Evolutionary conservation across 192 early-diverging fungal genomes (phyloP).

Genomic region (Allomyces arbusculus): DNA sequence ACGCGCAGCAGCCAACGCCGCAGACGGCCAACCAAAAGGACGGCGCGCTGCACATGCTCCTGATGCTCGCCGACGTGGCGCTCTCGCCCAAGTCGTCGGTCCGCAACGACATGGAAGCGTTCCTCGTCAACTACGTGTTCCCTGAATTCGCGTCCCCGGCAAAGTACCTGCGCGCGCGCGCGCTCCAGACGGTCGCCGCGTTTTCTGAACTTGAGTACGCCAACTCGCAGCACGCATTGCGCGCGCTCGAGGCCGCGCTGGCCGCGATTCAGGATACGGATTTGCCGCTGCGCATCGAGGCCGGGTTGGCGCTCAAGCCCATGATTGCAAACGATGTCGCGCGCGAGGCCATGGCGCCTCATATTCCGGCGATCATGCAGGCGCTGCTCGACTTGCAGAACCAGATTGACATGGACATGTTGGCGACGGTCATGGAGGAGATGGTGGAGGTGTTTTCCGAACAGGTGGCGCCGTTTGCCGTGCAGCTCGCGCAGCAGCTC

Average conservation of each 20-base stretch:
- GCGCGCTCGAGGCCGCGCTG: conserved; percentile 17
- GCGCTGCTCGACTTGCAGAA: conserved; percentile 68
- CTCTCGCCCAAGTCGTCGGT: conserved; percentile 55
- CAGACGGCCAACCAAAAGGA: conserved; percentile 66
- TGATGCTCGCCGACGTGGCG: conserved; percentile 42
- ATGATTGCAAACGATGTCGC: conserved; percentile 57
- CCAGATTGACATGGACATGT: conserved; percentile 80
- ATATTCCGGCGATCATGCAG: conserved; percentile 73
- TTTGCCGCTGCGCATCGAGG: conserved; percentile 72
- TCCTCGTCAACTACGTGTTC: conserved; percentile 68
- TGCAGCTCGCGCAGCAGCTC: conserved; percentile 68
- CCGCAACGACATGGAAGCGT: conserved; percentile 52
- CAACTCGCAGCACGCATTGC: conserved; percentile 26
- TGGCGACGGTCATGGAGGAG: conserved; percentile 68
- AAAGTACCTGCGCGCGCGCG: conserved; percentile 63
- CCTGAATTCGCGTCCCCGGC: conserved; percentile 73
- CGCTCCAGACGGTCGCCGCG: conserved; percentile 15
- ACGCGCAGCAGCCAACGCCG: conserved; percentile 33
- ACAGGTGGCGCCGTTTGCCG: conserved; percentile 78
- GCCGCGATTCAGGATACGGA: conserved; percentile 47
- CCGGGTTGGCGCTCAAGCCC: conserved; percentile 57
- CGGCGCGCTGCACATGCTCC: conserved; percentile 77
- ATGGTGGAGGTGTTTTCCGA: conserved; percentile 81
- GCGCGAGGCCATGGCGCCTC: conserved; percentile 50
- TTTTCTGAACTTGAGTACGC: conserved; percentile 39